A percentile compares a stretch with the other conserved stretches of the same genome.
phyloP scores from a whole-genome alignment of 1,284 basidiomycete species.

The Irpex sp. region DNA sequence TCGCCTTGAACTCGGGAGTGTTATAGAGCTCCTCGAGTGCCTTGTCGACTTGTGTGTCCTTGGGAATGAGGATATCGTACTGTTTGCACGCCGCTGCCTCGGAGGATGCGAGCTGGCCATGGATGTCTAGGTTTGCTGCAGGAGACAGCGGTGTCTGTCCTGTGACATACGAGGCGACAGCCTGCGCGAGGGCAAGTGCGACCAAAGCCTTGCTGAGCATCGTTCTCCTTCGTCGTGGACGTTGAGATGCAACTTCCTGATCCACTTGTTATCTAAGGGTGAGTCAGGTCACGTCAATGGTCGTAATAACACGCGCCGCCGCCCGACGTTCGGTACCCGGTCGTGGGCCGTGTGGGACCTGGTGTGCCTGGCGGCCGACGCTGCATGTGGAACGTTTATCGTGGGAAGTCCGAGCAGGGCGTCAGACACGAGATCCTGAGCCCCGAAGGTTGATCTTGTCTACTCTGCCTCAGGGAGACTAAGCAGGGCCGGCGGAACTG shows the following conservation, averaged over 20 bases:
- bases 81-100: not conserved
- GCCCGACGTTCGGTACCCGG: no score
- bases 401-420: not conserved
- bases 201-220: not conserved
- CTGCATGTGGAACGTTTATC: not conserved
- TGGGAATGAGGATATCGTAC: not conserved
- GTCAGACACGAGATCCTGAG: no score
- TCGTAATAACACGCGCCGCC: not conserved
- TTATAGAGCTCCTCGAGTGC: not conserved
- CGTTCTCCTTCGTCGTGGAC: not conserved
- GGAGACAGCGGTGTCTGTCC: not conserved
- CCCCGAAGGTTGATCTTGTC: no score
- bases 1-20: not conserved
- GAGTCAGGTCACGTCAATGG: not conserved
- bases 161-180: not conserved
- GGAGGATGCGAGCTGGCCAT: not conserved
- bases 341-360: not conserved
- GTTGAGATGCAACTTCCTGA: not conserved
- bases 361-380: no score
- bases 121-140: not conserved
- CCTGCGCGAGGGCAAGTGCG: not conserved
- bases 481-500: no score
- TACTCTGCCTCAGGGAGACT: no score
- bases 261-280: not conserved
- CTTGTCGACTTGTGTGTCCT: constrained; percentile 1